Percentiles rank a stretch among this genome's conserved stretches.
Evolutionary conservation across 78 protist species (phyloP).

Genomic region (Tieghemostelium lacteum): DNA sequence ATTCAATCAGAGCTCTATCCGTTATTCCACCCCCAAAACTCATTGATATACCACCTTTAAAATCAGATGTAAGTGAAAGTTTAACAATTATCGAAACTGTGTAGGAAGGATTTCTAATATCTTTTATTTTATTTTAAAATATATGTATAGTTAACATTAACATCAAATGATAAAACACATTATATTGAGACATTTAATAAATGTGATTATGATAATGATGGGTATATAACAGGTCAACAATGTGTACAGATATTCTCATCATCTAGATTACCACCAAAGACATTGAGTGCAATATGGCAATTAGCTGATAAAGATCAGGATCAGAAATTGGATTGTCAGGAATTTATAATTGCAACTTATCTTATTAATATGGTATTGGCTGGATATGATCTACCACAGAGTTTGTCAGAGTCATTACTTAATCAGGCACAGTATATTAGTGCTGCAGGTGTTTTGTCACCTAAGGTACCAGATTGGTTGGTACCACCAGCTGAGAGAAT

Average conservation of each 20-base stretch:
- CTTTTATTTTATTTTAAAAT: no score
- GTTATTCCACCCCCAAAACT: slow-evolving; percentile 71
- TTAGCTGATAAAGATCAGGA: slow-evolving; percentile 43
- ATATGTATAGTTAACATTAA: slow-evolving; percentile 18
- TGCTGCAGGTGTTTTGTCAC: slow-evolving; percentile 40
- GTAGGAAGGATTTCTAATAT: not conserved
- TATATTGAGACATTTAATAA: slow-evolving; percentile 56
- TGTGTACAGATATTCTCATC: slow-evolving; percentile 17
- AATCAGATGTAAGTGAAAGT: slow-evolving; percentile 28
- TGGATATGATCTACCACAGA: slow-evolving; percentile 63
- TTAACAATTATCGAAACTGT: not conserved
- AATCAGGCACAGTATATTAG: slow-evolving; percentile 34
- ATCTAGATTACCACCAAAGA: slow-evolving; percentile 46
- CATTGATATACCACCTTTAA: slow-evolving; percentile 41
- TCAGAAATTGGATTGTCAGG: slow-evolving; percentile 63
- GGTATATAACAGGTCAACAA: slow-evolving; percentile 48
- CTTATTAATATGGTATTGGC: slow-evolving; percentile 33
- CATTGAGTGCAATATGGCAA: slow-evolving; percentile 52
- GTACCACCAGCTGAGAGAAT: slow-evolving; percentile 63
- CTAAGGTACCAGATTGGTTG: slow-evolving; percentile 73
- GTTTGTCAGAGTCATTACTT: slow-evolving; percentile 38
- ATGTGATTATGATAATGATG: slow-evolving; percentile 58
- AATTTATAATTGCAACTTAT: slow-evolving; percentile 69
- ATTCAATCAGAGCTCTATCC: slow-evolving; percentile 48
- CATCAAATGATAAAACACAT: slow-evolving; percentile 21